phyloP scores from a whole-genome alignment of 306 rosid genomes.

The Chamaecrista fasciculata region DNA sequence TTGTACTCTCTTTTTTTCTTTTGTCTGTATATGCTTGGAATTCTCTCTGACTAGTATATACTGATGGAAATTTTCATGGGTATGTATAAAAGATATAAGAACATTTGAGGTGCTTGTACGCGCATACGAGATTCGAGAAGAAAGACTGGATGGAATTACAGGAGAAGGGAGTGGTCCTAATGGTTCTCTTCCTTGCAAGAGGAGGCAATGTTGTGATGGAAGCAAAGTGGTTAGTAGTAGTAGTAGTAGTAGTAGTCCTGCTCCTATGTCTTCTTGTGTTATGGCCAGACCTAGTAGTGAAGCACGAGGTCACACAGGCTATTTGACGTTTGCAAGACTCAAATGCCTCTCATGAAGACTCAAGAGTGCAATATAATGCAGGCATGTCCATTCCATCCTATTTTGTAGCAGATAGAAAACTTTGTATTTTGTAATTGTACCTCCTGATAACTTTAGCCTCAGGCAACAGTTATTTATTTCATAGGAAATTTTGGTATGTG shows the following conservation, averaged over 20 bases:
- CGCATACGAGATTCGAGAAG: constrained; percentile 71
- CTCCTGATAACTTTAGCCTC: constrained; percentile 18
- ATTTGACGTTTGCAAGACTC: constrained; percentile 82
- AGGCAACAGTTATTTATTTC: neutral
- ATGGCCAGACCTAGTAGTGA: constrained; percentile 73
- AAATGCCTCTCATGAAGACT: constrained; percentile 45
- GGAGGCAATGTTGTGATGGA: constrained; percentile 59
- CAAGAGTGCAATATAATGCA: neutral
- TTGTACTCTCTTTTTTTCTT: too few species aligned
- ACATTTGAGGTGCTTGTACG: constrained; percentile 86
- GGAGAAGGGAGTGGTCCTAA: constrained; percentile 31
- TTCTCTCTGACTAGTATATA: neutral
- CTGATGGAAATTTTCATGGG: constrained; percentile 20
- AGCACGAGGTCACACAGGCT: constrained; percentile 92
- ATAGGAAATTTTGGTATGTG: constrained; percentile 9
- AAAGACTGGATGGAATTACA: constrained; percentile 31
- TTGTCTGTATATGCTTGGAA: neutral
- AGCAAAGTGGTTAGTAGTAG: constrained; percentile 30
- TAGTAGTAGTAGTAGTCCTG: too few species aligned
- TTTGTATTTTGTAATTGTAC: neutral
- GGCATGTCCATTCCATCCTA: constrained; percentile 2
- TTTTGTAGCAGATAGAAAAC: constrained; percentile 18
- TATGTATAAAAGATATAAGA: constrained; percentile 59
- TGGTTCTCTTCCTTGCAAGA: constrained; percentile 66
- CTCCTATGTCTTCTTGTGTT: constrained; percentile 42